Evolutionary conservation across 148 eudicot genomes (phyloP), one percentile per base, ranked within the genome.

Genomic region (Nyssa sinensis): DNA sequence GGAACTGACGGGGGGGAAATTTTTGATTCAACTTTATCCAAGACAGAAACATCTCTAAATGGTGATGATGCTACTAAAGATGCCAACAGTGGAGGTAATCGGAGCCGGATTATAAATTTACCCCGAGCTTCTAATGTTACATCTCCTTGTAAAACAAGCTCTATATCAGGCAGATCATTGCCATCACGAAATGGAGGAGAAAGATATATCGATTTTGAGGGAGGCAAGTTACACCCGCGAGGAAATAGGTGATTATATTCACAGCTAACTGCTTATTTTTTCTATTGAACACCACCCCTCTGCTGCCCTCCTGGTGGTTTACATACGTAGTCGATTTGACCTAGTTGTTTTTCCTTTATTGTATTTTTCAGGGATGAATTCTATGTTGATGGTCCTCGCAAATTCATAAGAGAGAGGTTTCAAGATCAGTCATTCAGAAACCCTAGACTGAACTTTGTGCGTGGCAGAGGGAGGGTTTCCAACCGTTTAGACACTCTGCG

Each of bases 71-170:
- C 73, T 66, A 37, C 69, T 64, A 80, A 83, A 61, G 78, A 73
- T 58, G 69, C 76, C 35, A 77, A 51, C 64, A 61, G 23, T 77
- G 75, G 72, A 60, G 63, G 74, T 55, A 80, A 74, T 39, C 61
- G 79, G 66, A 80, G 83, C 64, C 81, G 83, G 70, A 83, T 83
- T 30, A 83, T 83, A 41, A 83, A 63, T 55, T 72, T 83, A 75
- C 73, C 83, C 33, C 81, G 83, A 61, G 74, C 83, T 53, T 65
- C 83, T 33, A 70, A 58, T 34, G 64, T 60, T 35, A 25, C 83
- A 41, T 57, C 76, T 73, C 81, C 83, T 39, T 37, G 53, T 44
- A 74, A 60, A 66, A 67, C 78, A 67, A 70, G 65, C n/a, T 32
- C 74, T 49, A 16, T 69, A n/a, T 25, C 72, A 13, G 74, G 47